phyloP scores from a whole-genome alignment of 2,329 filamentous ascomycete species.

The Neobulgaria alba region DNA sequence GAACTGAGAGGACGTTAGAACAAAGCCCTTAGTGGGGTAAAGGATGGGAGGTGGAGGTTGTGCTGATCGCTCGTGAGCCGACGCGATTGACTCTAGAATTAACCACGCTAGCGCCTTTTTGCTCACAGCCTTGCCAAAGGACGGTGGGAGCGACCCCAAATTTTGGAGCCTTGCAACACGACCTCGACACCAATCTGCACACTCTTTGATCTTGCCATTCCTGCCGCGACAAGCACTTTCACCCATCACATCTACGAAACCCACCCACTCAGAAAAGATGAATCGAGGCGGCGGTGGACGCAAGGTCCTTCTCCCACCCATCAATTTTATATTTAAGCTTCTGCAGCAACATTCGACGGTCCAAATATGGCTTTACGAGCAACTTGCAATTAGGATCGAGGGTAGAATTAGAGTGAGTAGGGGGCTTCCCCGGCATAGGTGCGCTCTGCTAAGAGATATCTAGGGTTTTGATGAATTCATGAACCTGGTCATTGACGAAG shows the following conservation, averaged over 20 bases:
- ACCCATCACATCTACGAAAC: no score
- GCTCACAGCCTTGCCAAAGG: background rate
- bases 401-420: slow-evolving; percentile 83
- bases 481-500: slow-evolving; percentile 95
- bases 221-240: no score
- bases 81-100: background rate
- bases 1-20: no score
- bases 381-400: slow-evolving; percentile 87
- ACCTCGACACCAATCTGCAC: no score
- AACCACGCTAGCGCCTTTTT: slow-evolving; percentile 4
- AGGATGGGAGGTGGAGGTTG: background rate
- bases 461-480: slow-evolving; percentile 99
- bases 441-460: slow-evolving; percentile 13
- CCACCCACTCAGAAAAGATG: no score
- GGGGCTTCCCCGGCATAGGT: background rate
- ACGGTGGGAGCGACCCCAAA: background rate
- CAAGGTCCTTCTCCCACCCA: slow-evolving; percentile 53
- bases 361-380: slow-evolving; percentile 95
- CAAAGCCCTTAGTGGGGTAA: no score
- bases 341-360: slow-evolving; percentile 70
- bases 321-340: slow-evolving; percentile 92
- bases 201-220: no score
- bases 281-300: background rate
- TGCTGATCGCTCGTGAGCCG: background rate
- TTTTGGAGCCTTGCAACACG: no score